A percentile compares a stretch with the other conserved stretches of the same genome.
Conservation (phyloP, 371 early-diverging fungal species). For the Rhizomucor miehei region DNA sequence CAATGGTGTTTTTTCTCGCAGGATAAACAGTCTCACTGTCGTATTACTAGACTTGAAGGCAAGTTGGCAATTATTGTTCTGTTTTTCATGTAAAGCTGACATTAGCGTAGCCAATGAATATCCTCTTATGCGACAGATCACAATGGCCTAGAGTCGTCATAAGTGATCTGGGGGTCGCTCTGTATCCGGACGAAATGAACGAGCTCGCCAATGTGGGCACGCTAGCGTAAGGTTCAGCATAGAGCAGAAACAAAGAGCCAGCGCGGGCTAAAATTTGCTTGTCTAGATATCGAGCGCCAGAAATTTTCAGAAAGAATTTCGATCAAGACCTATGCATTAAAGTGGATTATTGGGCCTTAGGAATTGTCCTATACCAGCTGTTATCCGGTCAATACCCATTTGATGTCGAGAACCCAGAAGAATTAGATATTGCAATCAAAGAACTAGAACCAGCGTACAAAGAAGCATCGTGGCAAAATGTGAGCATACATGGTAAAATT, state of each 20-base stretch:
- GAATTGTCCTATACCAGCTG: conserved; percentile 7
- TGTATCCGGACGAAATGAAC: background rate
- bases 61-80: background rate
- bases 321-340: no score
- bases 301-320: background rate
- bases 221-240: background rate
- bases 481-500: no score
- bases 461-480: no score
- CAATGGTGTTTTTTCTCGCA: no score
- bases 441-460: no score
- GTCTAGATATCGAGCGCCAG: background rate
- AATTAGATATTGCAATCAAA: background rate
- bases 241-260: no score
- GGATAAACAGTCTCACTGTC: no score
- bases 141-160: conserved; percentile 1
- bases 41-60: conserved; percentile 9
- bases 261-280: background rate
- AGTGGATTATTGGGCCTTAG: conserved; percentile 7
- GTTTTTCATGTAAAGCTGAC: background rate
- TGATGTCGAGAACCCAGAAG: background rate
- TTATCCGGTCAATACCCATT: background rate
- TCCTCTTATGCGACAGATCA: background rate
- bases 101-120: conserved; percentile 5
- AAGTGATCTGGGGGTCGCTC: conserved; percentile 6
- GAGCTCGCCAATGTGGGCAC: background rate